These are phyloP conservation scores for Chrysoporthe austroafricana DNA, from an alignment of 2,329 filamentous ascomycete species.

Conservation along the genomic window DNA sequence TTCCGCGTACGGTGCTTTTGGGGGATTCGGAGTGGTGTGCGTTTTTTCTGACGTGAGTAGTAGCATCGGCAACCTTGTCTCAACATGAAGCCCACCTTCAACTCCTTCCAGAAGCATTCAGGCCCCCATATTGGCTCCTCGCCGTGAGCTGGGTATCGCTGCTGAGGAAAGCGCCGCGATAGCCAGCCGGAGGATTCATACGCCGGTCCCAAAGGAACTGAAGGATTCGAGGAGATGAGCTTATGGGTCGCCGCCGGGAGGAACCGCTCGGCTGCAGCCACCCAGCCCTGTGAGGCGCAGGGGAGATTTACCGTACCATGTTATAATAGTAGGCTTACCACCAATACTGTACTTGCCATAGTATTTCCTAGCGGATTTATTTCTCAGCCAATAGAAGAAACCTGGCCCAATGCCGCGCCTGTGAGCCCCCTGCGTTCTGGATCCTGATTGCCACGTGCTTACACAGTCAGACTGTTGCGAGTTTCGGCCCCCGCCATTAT, in stretches of 20 bases:
- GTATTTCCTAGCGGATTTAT: not conserved
- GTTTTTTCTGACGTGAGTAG: not conserved
- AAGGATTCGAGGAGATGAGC: not conserved
- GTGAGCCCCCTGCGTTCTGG: not conserved
- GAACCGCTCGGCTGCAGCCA: not conserved
- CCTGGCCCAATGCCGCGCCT: not conserved
- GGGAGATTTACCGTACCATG: not conserved
- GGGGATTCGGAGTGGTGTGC: not conserved
- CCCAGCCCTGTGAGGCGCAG: not conserved
- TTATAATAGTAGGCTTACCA: not conserved
- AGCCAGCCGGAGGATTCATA: conserved; percentile 5
- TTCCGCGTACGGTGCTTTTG: not conserved
- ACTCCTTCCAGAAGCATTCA: not conserved
- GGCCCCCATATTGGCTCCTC: not conserved
- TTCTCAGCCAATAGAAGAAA: not conserved
- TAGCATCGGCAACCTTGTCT: not conserved
- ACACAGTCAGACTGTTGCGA: not conserved
- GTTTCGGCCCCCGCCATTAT: no score
- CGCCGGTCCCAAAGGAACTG: conserved; percentile 12
- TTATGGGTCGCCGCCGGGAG: conserved; percentile 2
- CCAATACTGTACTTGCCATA: no score
- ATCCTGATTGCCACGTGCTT: not conserved
- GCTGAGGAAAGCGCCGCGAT: conserved; percentile 4
- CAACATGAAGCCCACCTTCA: not conserved
- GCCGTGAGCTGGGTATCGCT: not conserved